Evolutionary conservation across 805 yeast genomes (phyloP).

Genomic region (Blastobotrys chiropterorum): DNA sequence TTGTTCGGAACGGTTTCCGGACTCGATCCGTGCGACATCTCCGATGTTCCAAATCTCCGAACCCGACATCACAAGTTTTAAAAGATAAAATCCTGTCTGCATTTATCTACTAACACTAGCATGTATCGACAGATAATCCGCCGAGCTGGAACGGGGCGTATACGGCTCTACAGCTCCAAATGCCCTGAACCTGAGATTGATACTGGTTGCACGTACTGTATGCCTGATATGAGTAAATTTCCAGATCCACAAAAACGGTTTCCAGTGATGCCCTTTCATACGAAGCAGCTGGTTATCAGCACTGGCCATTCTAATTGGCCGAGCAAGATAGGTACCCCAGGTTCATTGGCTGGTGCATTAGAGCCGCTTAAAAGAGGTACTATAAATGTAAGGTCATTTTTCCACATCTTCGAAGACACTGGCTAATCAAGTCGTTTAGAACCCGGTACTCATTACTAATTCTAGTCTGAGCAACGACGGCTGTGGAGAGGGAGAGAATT

Average conservation of each 20-base stretch:
- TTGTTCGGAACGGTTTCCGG: too few relatives aligned
- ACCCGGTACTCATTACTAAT: constrained; percentile 49
- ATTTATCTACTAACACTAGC: too few relatives aligned
- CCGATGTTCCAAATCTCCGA: neutral
- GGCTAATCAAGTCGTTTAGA: constrained; percentile 27
- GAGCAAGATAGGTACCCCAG: constrained; percentile 34
- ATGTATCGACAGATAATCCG: neutral
- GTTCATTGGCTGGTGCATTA: constrained; percentile 1
- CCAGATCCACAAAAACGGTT: constrained; percentile 36
- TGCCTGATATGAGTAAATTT: constrained; percentile 34
- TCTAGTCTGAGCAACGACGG: constrained; percentile 27
- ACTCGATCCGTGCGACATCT: too few relatives aligned
- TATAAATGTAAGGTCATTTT: constrained; percentile 5
- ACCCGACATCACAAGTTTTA: too few relatives aligned
- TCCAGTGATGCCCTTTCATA: constrained; percentile 44
- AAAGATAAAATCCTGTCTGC: too few relatives aligned
- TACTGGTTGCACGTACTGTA: constrained; percentile 60
- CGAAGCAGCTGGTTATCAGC: constrained; percentile 52
- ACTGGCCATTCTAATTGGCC: constrained; percentile 39
- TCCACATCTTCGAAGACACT: constrained; percentile 2
- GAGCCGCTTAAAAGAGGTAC: neutral
- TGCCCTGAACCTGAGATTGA: constrained; percentile 51
- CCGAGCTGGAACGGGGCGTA: neutral
- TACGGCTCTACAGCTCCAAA: constrained; percentile 6
- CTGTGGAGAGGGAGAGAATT: constrained; percentile 1